Percentiles rank a stretch among this genome's conserved stretches.
Conservation (phyloP, 2,329 filamentous ascomycete genomes). For the Colletotrichum eleusines region DNA sequence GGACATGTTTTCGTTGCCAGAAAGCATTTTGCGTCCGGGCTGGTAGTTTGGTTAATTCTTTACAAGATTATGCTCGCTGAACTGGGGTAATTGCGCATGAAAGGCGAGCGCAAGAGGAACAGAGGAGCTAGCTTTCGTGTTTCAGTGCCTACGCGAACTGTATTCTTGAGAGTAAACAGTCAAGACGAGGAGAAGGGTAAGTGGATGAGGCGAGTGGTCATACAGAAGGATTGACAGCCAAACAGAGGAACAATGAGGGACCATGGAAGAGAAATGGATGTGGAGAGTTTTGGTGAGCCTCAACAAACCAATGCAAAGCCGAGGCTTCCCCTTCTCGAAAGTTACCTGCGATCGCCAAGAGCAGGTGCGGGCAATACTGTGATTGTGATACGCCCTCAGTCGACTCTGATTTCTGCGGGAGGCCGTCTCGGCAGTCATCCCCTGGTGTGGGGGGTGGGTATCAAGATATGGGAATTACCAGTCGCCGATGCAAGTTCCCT, state of each 20-base stretch:
- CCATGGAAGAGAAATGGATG: neutral
- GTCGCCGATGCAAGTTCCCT: neutral
- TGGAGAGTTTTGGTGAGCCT: neutral
- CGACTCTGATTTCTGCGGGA: neutral
- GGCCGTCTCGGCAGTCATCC: neutral
- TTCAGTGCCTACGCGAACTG: too few species aligned
- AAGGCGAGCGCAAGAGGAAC: too few species aligned
- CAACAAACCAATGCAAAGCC: neutral
- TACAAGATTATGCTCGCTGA: too few species aligned
- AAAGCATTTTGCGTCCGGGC: too few species aligned
- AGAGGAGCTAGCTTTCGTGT: too few species aligned
- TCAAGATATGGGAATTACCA: neutral
- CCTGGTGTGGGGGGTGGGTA: neutral
- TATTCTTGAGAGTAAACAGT: neutral
- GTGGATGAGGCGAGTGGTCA: neutral
- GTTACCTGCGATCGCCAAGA: neutral
- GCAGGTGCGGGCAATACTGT: neutral
- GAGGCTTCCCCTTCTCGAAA: neutral
- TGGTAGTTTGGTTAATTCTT: too few species aligned
- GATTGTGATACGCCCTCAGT: neutral
- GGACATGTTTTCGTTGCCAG: neutral
- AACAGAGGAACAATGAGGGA: neutral
- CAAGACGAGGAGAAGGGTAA: neutral
- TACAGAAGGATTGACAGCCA: neutral
- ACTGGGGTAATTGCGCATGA: too few species aligned